Base-by-base conservation (phyloP, 2,329 filamentous ascomycete genomes). In the Colletotrichum sp. region DNA sequence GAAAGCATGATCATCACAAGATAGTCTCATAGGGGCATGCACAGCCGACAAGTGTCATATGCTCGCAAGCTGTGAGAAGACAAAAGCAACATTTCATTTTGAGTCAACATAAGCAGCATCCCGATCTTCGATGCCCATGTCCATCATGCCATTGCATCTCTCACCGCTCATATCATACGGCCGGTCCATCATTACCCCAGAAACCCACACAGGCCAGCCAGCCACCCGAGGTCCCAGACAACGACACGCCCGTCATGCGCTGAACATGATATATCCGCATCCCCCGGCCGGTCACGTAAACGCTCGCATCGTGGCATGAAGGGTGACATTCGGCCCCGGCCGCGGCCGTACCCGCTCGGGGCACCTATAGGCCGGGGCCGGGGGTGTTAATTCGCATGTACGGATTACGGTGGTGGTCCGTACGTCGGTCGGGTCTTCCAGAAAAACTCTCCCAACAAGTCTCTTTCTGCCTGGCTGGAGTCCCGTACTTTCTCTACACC, bases 1-100 rank as follows among this genome's bases (percentile, higher is more conserved):
- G 30, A 34, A 55, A 34, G 65, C 38, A 67, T 57, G 43, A 26
- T 18, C 16, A 57, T 26, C 9, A 63, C 10, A 67, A 57, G 28
- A 67, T 10, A 21, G 65, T 67, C 18, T 34, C 43, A 36, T 26
- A 67, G 43, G 57, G 36, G 38, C 48, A 34, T 18, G 43, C 65
- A 57, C 55, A 36, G 43, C 26, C 36, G 65, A 57, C 66, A 58
- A 64, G 67, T 48, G 34, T 60, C 30, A 28, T 43, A 21, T 7
- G 34, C 18, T 64, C 34, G 38, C n/a, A 26, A 32, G 10, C 34
- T 36, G 30, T 64, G 67, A 71, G 48, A 52, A 60, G 32, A 63
- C 36, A 71, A 75, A 67, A 67, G 43, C 24, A 75, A 55, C 60
- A 57, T 52, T 66, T 67, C 28, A 57, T 65, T 71, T 72, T 71